These are phyloP conservation scores for Thyridium curvatum DNA, from an alignment of 2,329 filamentous ascomycete species.

Conservation along the genomic window DNA sequence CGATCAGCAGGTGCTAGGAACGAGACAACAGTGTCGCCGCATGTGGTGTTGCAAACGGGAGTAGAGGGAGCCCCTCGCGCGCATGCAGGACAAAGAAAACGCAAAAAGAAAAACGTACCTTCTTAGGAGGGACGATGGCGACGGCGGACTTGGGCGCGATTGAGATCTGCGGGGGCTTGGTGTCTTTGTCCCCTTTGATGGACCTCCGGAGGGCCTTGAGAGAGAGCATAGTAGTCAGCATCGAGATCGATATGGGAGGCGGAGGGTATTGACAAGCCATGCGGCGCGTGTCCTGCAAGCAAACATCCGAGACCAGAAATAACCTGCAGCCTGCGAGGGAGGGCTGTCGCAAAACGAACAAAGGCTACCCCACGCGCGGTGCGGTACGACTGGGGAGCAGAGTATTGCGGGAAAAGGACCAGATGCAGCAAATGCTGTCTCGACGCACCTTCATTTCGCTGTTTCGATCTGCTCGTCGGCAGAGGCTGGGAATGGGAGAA, in stretches of 20 bases:
- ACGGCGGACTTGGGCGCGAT: slow-evolving; percentile 81
- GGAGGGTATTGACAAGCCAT: slow-evolving; percentile 1
- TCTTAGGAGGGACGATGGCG: slow-evolving; percentile 87
- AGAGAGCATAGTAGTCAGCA: slow-evolving; percentile 37
- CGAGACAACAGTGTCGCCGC: background rate
- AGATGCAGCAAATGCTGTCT: background rate
- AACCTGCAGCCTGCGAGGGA: no score
- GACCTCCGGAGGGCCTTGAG: slow-evolving; percentile 75
- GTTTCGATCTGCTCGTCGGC: background rate
- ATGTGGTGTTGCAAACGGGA: background rate
- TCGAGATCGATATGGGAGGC: slow-evolving; percentile 4
- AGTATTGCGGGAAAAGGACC: no score
- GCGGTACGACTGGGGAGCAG: no score
- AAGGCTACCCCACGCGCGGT: no score
- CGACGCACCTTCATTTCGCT: slow-evolving; percentile 13
- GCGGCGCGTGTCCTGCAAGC: no score
- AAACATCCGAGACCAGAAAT: no score
- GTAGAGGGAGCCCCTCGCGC: background rate
- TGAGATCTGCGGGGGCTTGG: slow-evolving; percentile 60
- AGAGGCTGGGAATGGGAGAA: background rate
- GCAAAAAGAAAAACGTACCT: slow-evolving; percentile 50
- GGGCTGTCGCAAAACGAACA: no score
- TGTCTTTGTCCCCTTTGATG: slow-evolving; percentile 82
- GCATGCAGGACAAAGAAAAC: slow-evolving; percentile 2
- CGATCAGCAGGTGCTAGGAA: slow-evolving; percentile 12